Evolutionary conservation across 106 monocot species (phyloP).

Genomic region (Acorus gramineus): DNA sequence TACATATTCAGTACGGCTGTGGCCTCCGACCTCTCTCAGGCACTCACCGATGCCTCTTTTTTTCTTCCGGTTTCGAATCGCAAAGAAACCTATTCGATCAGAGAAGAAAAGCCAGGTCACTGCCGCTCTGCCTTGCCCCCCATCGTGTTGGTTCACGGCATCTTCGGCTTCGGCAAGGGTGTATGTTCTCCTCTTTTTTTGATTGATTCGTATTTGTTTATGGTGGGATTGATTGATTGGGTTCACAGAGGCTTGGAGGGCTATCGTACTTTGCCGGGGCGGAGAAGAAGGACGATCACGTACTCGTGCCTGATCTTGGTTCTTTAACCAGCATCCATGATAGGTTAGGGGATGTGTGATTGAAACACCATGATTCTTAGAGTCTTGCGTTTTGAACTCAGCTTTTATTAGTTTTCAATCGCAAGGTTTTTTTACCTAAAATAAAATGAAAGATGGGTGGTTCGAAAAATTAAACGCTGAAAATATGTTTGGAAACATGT

Average conservation of each 20-base stretch:
- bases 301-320: slow-evolving; percentile 87
- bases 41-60: slow-evolving; percentile 10
- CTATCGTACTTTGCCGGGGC: slow-evolving; percentile 81
- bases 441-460: no score
- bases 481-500: no score
- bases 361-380: background rate
- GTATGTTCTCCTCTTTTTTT: slow-evolving; percentile 14
- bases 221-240: background rate
- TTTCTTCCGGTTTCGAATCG: background rate
- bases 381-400: background rate
- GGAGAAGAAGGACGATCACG: slow-evolving; percentile 75
- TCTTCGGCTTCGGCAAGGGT: slow-evolving; percentile 90
- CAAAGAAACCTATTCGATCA: slow-evolving; percentile 1
- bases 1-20: slow-evolving; percentile 87
- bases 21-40: slow-evolving; percentile 60
- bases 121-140: slow-evolving; percentile 31
- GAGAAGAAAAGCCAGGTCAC: slow-evolving; percentile 9
- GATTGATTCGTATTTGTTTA: background rate
- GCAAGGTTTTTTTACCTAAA: no score
- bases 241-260: slow-evolving; percentile 65
- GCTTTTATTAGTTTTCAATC: background rate
- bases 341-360: slow-evolving; percentile 25
- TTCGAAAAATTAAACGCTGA: no score
- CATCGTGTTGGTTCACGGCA: slow-evolving; percentile 85
- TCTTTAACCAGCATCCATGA: slow-evolving; percentile 81